Evolutionary conservation across 2,329 filamentous ascomycete species (phyloP).

Genomic region (Penicillium corylophilum): DNA sequence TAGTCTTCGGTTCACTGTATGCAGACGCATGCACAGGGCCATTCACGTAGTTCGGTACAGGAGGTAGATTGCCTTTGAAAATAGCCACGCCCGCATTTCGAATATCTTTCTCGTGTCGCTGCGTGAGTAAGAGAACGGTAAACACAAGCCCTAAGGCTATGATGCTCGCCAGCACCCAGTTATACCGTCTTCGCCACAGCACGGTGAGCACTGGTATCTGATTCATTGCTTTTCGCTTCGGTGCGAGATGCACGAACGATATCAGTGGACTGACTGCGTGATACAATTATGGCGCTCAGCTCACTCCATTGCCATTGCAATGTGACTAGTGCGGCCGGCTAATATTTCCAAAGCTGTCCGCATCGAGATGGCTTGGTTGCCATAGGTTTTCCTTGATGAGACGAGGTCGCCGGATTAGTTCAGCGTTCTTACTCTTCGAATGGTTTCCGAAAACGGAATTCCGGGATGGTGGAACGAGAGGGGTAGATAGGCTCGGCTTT

Average conservation of each 20-base stretch:
- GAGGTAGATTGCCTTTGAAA: conserved; percentile 3
- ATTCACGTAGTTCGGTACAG: conserved; percentile 1
- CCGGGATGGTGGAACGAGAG: not conserved
- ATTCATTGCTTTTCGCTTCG: not conserved
- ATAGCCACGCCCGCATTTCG: not conserved
- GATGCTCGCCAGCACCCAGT: not conserved
- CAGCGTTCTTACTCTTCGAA: not conserved
- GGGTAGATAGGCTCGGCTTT: not conserved
- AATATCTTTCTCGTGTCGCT: not conserved
- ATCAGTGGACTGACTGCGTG: not conserved
- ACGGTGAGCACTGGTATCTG: too few relatives aligned
- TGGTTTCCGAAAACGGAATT: conserved; percentile 2
- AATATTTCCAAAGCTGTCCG: not conserved
- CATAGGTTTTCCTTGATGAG: not conserved
- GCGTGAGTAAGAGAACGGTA: not conserved
- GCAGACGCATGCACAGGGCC: not conserved
- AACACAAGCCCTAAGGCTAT: conserved; percentile 7
- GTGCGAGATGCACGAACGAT: not conserved
- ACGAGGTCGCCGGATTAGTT: not conserved
- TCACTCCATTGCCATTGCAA: not conserved
- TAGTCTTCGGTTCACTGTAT: not conserved
- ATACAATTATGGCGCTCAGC: not conserved
- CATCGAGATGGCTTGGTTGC: not conserved
- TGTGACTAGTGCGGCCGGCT: not conserved
- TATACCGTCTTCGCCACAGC: not conserved